A percentile compares a stretch with the other conserved stretches of the same genome.
phyloP scores from a whole-genome alignment of 176 grass and related monocot species.

The Oryza brachyantha region DNA sequence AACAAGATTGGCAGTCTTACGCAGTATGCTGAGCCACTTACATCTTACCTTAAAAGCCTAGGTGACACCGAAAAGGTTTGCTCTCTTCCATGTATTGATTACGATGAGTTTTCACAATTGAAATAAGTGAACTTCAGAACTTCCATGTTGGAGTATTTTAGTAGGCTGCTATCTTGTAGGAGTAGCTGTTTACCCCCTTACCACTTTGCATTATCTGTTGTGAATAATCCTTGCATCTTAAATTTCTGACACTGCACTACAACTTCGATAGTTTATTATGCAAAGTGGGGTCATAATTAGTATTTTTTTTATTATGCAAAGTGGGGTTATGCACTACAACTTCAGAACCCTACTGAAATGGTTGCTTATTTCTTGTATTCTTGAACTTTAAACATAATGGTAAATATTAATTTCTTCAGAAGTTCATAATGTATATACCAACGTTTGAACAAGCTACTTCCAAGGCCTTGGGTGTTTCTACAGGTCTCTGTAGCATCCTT shows the following conservation, averaged over 20 bases:
- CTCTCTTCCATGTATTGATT: conserved; percentile 16
- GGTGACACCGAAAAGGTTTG: conserved; percentile 74
- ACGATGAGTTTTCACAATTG: background rate
- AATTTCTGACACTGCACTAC: background rate
- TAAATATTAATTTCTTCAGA: background rate
- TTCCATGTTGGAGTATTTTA: conserved; percentile 14
- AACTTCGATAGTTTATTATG: background rate
- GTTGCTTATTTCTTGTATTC: background rate
- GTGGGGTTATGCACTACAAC: too few species aligned
- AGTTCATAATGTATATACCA: background rate
- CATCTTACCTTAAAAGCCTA: conserved; percentile 67
- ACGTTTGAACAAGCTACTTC: background rate
- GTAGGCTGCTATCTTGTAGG: background rate
- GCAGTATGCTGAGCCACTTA: conserved; percentile 79
- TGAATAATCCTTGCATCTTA: background rate
- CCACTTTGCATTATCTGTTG: background rate
- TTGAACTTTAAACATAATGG: background rate
- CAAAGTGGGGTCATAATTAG: too few species aligned
- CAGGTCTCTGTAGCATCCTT: background rate
- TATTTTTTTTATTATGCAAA: too few species aligned
- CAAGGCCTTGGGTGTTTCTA: background rate
- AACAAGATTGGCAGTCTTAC: conserved; percentile 76
- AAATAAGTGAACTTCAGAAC: conserved; percentile 15
- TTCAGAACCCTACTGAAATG: background rate
- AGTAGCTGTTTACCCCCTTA: background rate